Conservation (phyloP, 2,329 filamentous ascomycete species). For the Aspergillus ruber region DNA sequence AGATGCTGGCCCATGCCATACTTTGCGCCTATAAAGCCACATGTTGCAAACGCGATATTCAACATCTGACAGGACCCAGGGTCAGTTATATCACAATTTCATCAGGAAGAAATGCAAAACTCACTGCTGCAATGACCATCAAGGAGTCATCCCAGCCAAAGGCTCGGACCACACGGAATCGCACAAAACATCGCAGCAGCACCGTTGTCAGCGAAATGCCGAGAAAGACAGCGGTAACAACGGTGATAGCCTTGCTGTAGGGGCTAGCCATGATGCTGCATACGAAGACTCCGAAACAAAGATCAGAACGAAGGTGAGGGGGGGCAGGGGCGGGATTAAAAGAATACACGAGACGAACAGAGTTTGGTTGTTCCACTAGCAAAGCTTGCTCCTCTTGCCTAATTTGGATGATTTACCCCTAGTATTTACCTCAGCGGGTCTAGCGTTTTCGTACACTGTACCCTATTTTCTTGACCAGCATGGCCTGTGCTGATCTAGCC, state of each 20-base stretch:
- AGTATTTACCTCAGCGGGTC: too few species aligned
- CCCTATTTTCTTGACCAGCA: neutral
- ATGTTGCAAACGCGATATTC: conserved; percentile 22
- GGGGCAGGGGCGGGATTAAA: neutral
- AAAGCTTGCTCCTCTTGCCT: neutral
- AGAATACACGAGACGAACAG: neutral
- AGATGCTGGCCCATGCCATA: conserved; percentile 18
- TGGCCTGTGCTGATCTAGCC: neutral
- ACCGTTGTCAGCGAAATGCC: conserved; percentile 32
- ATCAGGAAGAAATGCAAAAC: neutral
- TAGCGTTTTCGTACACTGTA: too few species aligned
- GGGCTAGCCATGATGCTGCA: conserved; percentile 2
- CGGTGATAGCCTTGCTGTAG: neutral
- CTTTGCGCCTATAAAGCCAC: conserved; percentile 19
- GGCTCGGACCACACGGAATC: conserved; percentile 34
- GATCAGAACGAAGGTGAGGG: neutral
- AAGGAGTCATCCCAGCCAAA: conserved; percentile 31
- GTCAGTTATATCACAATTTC: neutral
- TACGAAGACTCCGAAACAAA: neutral
- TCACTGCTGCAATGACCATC: conserved; percentile 26
- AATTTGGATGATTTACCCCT: neutral
- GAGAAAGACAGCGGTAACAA: conserved; percentile 32
- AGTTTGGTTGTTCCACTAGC: neutral
- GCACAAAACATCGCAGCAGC: conserved; percentile 37
- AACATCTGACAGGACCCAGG: conserved; percentile 9